phyloP scores from a whole-genome alignment of 148 eudicot genomes.

The Rhododendron mucronatum region DNA sequence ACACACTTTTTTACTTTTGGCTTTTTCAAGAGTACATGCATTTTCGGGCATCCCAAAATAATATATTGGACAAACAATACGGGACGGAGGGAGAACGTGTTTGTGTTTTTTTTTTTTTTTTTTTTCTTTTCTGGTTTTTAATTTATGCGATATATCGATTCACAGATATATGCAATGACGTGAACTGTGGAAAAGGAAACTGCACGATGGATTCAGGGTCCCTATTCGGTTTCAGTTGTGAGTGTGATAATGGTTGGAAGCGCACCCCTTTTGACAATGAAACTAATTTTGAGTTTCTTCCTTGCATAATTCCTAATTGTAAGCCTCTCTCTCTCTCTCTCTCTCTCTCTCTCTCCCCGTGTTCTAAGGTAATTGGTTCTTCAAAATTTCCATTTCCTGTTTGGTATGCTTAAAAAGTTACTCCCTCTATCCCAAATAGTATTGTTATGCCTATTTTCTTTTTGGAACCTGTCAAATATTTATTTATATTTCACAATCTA shows the following conservation, averaged over 20 bases:
- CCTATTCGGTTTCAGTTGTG: constrained; percentile 44
- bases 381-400: too few relatives aligned
- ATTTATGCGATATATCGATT: neutral
- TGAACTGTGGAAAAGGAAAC: constrained; percentile 59
- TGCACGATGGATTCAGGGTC: constrained; percentile 34
- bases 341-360: too few relatives aligned
- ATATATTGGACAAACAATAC: neutral
- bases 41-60: neutral
- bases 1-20: too few relatives aligned
- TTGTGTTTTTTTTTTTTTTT: neutral
- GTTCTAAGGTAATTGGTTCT: too few relatives aligned
- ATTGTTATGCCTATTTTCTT: too few relatives aligned
- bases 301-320: constrained; percentile 63
- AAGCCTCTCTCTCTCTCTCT: neutral
- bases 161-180: constrained; percentile 42
- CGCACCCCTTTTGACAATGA: constrained; percentile 38
- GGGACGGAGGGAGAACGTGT: neutral
- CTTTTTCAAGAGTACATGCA: neutral
- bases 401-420: too few relatives aligned
- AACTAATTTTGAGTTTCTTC: constrained; percentile 46
- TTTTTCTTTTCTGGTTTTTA: neutral
- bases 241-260: constrained; percentile 57
- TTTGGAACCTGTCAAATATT: too few relatives aligned
- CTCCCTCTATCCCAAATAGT: too few relatives aligned
- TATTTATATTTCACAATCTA: too few relatives aligned